phyloP scores from a whole-genome alignment of 139 green algal species.

The Desmodesmus armatus region DNA sequence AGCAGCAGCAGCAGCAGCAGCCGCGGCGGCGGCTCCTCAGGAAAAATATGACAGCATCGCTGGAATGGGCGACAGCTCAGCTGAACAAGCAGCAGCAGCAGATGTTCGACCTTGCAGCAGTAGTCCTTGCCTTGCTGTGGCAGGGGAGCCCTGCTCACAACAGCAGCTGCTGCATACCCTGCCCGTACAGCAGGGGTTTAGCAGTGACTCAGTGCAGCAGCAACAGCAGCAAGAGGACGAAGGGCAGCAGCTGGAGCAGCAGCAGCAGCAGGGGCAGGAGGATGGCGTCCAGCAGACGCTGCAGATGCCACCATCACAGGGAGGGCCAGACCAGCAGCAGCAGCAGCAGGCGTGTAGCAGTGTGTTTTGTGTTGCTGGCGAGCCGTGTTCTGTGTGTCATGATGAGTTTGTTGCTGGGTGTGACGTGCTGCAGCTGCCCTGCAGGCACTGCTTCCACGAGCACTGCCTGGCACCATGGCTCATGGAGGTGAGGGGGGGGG shows the following conservation, averaged over 20 bases:
- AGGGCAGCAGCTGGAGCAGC: background rate
- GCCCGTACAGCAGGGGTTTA: background rate
- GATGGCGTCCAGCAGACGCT: background rate
- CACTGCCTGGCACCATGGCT: slow-evolving; percentile 31
- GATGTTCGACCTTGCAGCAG: too few relatives aligned
- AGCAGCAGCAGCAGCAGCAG: too few relatives aligned
- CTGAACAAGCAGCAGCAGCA: too few relatives aligned
- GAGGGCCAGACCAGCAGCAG: background rate
- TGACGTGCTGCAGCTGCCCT: slow-evolving; percentile 31
- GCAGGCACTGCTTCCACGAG: slow-evolving; percentile 38
- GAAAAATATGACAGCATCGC: too few relatives aligned
- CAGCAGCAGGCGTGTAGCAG: background rate
- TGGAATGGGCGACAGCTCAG: too few relatives aligned
- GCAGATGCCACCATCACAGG: background rate
- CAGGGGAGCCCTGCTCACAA: too few relatives aligned
- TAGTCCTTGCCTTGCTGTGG: too few relatives aligned
- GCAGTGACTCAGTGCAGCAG: background rate
- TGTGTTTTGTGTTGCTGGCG: slow-evolving; percentile 28
- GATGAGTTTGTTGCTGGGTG: slow-evolving; percentile 25
- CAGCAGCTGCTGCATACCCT: background rate
- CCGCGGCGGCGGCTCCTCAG: too few relatives aligned
- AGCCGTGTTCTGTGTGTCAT: slow-evolving; percentile 34
- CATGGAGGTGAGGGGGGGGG: background rate
- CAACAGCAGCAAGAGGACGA: background rate
- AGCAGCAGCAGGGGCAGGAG: background rate